phyloP scores from a whole-genome alignment of 176 grass and related monocot genomes.

The Raddia distichophylla region DNA sequence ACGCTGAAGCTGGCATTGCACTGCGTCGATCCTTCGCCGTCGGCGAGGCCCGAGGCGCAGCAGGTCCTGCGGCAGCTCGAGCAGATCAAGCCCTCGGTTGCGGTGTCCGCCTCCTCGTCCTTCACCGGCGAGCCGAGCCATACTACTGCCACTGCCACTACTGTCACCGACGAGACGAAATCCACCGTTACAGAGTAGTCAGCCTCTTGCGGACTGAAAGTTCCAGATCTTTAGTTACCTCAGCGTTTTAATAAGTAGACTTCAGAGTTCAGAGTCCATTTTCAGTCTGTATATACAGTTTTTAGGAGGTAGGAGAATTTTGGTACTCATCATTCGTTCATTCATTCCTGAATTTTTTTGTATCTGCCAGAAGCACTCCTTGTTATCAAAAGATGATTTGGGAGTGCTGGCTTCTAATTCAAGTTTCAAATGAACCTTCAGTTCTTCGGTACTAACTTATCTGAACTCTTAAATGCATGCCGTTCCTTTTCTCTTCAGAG shows the following conservation, averaged over 20 bases:
- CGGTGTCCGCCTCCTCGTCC: conserved; percentile 49
- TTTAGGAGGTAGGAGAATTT: conserved; percentile 50
- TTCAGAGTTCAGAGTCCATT: conserved; percentile 44
- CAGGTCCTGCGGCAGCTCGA: conserved; percentile 84
- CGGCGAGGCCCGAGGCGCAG: conserved; percentile 67
- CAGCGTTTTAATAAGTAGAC: conserved; percentile 57
- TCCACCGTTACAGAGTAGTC: conserved; percentile 58
- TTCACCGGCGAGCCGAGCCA: conserved; percentile 62
- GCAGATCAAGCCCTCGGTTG: conserved; percentile 78
- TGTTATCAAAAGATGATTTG: conserved; percentile 91
- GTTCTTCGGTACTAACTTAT: neutral
- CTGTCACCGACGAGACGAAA: conserved; percentile 52
- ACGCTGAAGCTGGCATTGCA: conserved; percentile 81
- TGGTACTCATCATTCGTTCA: conserved; percentile 52
- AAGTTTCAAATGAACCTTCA: conserved; percentile 27
- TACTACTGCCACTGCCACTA: conserved; percentile 44
- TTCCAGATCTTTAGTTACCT: conserved; percentile 39
- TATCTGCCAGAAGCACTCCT: conserved; percentile 59
- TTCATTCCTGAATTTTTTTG: conserved; percentile 50
- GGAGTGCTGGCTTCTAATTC: conserved; percentile 39
- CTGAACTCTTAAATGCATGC: neutral
- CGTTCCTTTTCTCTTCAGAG: neutral
- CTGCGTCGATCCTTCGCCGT: conserved; percentile 77
- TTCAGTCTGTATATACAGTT: conserved; percentile 67
- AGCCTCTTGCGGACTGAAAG: conserved; percentile 51